Conservation (phyloP, 192 early-diverging fungal genomes). For the Gamsiella multidivaricata region DNA sequence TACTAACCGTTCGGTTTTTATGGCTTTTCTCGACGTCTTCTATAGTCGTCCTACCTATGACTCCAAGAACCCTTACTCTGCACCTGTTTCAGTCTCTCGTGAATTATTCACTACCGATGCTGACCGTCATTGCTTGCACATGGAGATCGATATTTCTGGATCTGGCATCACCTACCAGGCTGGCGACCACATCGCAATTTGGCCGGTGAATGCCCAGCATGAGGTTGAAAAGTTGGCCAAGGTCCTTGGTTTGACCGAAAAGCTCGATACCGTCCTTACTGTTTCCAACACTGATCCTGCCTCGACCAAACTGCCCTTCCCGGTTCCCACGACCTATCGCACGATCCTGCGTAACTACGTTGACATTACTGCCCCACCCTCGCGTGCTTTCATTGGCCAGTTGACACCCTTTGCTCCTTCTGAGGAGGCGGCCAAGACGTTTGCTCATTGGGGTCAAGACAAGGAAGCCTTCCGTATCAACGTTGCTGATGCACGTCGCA, state of each 20-base stretch:
- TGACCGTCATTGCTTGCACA: slow-evolving; percentile 89
- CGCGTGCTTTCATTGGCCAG: slow-evolving; percentile 73
- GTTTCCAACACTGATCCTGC: slow-evolving; percentile 81
- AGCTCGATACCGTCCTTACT: slow-evolving; percentile 75
- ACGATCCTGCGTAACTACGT: slow-evolving; percentile 92
- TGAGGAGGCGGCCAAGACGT: slow-evolving; percentile 61
- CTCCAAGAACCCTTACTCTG: slow-evolving; percentile 87
- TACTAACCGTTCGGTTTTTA: no score
- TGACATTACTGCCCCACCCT: slow-evolving; percentile 83
- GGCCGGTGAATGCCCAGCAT: slow-evolving; percentile 85
- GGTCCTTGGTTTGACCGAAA: slow-evolving; percentile 69
- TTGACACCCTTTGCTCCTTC: slow-evolving; percentile 70
- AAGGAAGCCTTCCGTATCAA: slow-evolving; percentile 74
- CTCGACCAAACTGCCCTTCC: slow-evolving; percentile 87
- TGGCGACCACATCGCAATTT: slow-evolving; percentile 97
- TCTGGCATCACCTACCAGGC: slow-evolving; percentile 87
- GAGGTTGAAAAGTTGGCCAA: slow-evolving; percentile 76
- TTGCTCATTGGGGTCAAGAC: slow-evolving; percentile 69
- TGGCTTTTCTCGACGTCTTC: slow-evolving; percentile 6
- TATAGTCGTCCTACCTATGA: slow-evolving; percentile 73
- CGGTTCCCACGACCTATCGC: slow-evolving; percentile 85
- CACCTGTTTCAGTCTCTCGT: slow-evolving; percentile 69
- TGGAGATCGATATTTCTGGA: slow-evolving; percentile 91
- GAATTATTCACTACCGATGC: slow-evolving; percentile 73
- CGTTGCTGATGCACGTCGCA: slow-evolving; percentile 73